Evolutionary conservation across 164 flowering plant species (phyloP).

Genomic region (grape (Vitis vinifera)): ASM3070453v1 NC_081821.1:6975001-6975500

Average conservation of each 20-base stretch:
- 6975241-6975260: conserved; percentile 72
- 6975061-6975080: conserved; percentile 68
- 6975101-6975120: conserved; percentile 91
- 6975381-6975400: conserved; percentile 32
- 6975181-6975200: background rate
- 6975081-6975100: conserved; percentile 55
- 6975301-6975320: conserved; percentile 70
- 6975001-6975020: background rate
- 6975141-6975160: conserved; percentile 2
- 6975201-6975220: background rate
- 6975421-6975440: background rate
- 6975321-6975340: conserved; percentile 79
- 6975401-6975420: background rate
- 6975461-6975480: background rate
- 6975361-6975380: conserved; percentile 43
- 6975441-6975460: background rate
- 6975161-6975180: conserved; percentile 1
- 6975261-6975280: conserved; percentile 73
- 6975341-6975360: conserved; percentile 74
- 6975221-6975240: conserved; percentile 76
- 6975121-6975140: conserved; percentile 85
- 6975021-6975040: background rate
- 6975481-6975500: background rate
- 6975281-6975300: conserved; percentile 91
- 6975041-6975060: background rate